Evolutionary conservation across 257 asterid genomes (phyloP).

Genomic region (Paulownia fortunei): DNA sequence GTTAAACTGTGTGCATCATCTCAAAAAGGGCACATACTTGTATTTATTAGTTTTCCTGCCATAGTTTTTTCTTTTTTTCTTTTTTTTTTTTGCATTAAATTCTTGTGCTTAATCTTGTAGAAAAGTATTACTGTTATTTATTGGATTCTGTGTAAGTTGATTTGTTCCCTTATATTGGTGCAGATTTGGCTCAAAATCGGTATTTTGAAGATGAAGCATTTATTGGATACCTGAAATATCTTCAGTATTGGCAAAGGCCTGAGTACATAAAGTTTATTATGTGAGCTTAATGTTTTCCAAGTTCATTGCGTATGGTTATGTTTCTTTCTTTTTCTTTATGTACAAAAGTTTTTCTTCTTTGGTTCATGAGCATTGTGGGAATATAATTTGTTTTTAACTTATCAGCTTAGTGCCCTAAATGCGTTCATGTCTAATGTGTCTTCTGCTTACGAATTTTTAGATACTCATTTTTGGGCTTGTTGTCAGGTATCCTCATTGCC

Average conservation of each 20-base stretch:
- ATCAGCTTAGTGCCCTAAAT: not conserved
- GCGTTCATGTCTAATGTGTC: not conserved
- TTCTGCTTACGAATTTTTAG: not conserved
- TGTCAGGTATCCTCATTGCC: conserved; percentile 92
- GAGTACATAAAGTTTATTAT: conserved; percentile 84
- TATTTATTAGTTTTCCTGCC: not conserved
- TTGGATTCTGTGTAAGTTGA: conserved; percentile 29
- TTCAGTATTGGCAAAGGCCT: conserved; percentile 94
- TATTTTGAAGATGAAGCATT: conserved; percentile 95
- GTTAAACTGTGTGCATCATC: not conserved
- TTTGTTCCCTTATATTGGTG: conserved; percentile 17
- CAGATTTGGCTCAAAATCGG: conserved; percentile 97
- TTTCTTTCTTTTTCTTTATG: not conserved
- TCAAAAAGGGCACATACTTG: not conserved
- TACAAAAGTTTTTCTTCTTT: not conserved
- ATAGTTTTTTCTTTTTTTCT: too few species aligned
- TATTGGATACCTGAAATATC: conserved; percentile 89
- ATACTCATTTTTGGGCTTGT: conserved; percentile 17
- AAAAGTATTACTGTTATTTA: not conserved
- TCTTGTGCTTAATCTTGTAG: not conserved
- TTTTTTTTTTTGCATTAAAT: not conserved
- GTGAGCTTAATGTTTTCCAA: conserved; percentile 44
- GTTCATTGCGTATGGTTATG: not conserved
- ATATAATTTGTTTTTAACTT: not conserved
- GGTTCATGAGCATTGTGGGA: not conserved